Base-by-base conservation (phyloP, 306 rosid species). In the Acacia melanoxylon region DNA sequence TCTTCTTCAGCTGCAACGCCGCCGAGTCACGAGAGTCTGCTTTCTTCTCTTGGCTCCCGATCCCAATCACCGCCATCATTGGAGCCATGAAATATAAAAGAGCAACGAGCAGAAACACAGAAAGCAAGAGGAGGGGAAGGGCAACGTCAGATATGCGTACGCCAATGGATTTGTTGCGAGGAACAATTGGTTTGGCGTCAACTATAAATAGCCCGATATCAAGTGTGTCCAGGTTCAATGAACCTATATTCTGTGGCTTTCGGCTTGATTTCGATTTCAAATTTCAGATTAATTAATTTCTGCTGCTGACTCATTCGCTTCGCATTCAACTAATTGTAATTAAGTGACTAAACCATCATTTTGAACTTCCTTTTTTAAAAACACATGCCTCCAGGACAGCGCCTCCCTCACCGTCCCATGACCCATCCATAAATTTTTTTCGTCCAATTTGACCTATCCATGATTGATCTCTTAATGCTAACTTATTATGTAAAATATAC, bases 181-280 rank as follows among this genome's bases (percentile, higher is more conserved):
- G 13, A 44, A 14, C 17, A 12, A 17, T 2, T 3, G n/a, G 13
- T 19, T 24, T 14, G 24, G 76, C 24, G 59, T 25, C 46, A n/a
- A 61, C 25, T 78, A 82, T 70, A 81, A 62, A 87, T 84, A 87
- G 84, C 31, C 35, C 1, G 1, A 1, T 27, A 75, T 75, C 69
- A 12, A 4, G 59, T 65, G 75, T 82, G 86, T 84, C 87, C 78
- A 78, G 88, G 88, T 87, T 84, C 90, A 87, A 52, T 82, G 86
- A 84, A 87, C 72, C 84, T 75, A 14, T 10, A 44, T 65, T 72
- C 68, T 42, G 62, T 13, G 37, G 20, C 7, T 49, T 10, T 41
- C 20, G 51, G 1, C 33, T 41, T 10, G 9, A n/a, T n/a, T 41
- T 20, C 51, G 22, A 56, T 19, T 54, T 54, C 13, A 16, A 59